Conservation (phyloP, 2,329 filamentous ascomycete species). For the Neofusicoccum sp. region DNA sequence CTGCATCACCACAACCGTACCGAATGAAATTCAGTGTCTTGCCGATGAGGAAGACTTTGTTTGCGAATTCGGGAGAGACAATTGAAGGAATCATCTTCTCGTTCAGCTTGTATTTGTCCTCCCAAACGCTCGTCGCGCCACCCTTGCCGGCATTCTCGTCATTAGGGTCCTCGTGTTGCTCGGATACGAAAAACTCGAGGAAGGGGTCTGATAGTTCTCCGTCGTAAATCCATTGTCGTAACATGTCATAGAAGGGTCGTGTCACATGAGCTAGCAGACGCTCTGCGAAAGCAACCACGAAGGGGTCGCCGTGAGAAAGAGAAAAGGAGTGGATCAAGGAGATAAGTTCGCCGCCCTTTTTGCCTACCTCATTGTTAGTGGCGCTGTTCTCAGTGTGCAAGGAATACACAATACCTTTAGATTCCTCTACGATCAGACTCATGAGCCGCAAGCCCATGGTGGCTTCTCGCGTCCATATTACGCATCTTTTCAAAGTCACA, state of each 20-base stretch:
- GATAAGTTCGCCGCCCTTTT: conserved; percentile 87
- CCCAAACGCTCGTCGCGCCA: conserved; percentile 88
- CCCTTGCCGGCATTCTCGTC: conserved; percentile 43
- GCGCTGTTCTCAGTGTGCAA: too few species aligned
- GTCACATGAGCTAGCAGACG: conserved; percentile 83
- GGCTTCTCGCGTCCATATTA: conserved; percentile 95
- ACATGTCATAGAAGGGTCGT: conserved; percentile 92
- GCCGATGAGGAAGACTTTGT: conserved; percentile 94
- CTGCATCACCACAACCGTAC: conserved; percentile 87
- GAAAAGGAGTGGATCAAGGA: conserved; percentile 92
- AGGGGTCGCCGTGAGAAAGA: conserved; percentile 89
- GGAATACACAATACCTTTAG: conserved; percentile 59
- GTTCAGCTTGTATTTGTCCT: conserved; percentile 90
- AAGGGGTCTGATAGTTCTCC: conserved; percentile 97
- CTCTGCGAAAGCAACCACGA: conserved; percentile 90
- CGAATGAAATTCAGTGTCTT: conserved; percentile 98
- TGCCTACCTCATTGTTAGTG: conserved; percentile 40
- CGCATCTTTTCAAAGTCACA: conserved; percentile 90
- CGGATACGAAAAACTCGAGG: conserved; percentile 89
- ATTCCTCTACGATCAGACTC: conserved; percentile 91
- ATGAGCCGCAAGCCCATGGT: conserved; percentile 93
- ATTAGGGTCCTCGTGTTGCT: conserved; percentile 62
- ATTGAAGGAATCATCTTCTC: conserved; percentile 88
- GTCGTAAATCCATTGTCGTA: conserved; percentile 96
- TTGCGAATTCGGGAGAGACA: conserved; percentile 87